A percentile compares a stretch with the other conserved stretches of the same genome.
Evolutionary conservation across 2,329 filamentous ascomycete genomes (phyloP).

Genomic region (Cordyceps pruinosa): DNA sequence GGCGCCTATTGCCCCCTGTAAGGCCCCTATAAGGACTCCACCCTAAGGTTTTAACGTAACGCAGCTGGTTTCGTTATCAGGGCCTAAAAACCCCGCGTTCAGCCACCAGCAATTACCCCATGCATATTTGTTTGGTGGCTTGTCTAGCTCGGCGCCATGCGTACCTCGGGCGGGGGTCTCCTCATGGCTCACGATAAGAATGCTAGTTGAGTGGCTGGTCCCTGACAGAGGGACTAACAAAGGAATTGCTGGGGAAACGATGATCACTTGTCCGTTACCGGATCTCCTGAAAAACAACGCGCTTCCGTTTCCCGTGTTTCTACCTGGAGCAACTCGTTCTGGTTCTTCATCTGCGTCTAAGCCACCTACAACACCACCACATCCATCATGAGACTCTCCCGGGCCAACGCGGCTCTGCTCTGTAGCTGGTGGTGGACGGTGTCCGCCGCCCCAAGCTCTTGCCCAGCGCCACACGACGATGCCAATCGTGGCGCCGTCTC

Average conservation of each 20-base stretch:
- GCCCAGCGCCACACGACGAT: conserved; percentile 1
- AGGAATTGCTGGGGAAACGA: not conserved
- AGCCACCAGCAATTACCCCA: not conserved
- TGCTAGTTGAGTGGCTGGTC: not conserved
- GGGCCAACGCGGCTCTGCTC: not conserved
- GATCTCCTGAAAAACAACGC: not conserved
- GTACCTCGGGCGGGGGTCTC: not conserved
- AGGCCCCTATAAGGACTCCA: too few species aligned
- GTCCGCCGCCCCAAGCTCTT: not conserved
- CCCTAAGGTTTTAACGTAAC: too few species aligned
- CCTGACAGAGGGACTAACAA: not conserved
- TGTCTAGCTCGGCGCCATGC: not conserved
- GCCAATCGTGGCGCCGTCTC: conserved; percentile 49
- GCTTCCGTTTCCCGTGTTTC: too few species aligned
- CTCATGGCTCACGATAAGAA: not conserved
- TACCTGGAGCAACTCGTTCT: not conserved
- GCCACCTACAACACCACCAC: not conserved
- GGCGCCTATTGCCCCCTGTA: too few species aligned
- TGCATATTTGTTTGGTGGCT: not conserved
- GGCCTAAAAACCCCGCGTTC: not conserved
- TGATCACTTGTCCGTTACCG: not conserved
- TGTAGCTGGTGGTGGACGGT: not conserved
- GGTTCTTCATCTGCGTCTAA: too few species aligned
- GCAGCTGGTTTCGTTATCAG: too few species aligned
- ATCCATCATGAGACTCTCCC: not conserved